Evolutionary conservation across 2,329 filamentous ascomycete species (phyloP).

Genomic region (Beauveria sp.): DNA sequence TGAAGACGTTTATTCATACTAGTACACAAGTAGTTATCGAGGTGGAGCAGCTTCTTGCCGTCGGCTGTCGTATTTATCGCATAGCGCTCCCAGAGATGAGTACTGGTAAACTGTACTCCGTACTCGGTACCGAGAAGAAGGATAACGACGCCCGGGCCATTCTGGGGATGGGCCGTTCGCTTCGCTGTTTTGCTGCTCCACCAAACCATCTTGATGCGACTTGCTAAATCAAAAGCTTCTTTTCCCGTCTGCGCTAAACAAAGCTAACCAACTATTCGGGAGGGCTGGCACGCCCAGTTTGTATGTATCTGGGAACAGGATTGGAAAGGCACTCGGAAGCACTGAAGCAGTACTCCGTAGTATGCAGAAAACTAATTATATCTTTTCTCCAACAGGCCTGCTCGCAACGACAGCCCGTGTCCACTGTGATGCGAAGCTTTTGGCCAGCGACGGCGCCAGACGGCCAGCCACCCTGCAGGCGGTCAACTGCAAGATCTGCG

Average conservation of each 20-base stretch:
- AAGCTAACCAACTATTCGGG: background rate
- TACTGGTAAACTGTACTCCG: background rate
- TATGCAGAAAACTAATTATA: background rate
- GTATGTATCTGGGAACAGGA: background rate
- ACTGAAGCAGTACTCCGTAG: too few relatives aligned
- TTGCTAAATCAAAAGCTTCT: background rate
- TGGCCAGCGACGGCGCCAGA: background rate
- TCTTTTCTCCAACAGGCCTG: background rate
- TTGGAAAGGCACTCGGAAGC: too few relatives aligned
- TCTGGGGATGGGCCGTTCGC: background rate
- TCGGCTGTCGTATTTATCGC: conserved; percentile 10
- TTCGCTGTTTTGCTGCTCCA: background rate
- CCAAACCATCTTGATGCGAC: background rate
- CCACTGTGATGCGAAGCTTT: background rate
- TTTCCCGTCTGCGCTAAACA: background rate
- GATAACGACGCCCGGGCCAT: background rate
- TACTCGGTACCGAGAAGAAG: background rate
- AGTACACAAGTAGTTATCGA: background rate
- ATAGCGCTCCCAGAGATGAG: background rate
- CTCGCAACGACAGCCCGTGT: background rate
- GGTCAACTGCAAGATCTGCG: background rate
- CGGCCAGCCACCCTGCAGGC: background rate
- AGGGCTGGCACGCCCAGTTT: too few relatives aligned
- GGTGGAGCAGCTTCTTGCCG: background rate
- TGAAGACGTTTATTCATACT: background rate